Evolutionary conservation across 169 alveolate species (phyloP), one percentile per base, ranked within the genome.

Genomic region (Babesia caballi): DNA sequence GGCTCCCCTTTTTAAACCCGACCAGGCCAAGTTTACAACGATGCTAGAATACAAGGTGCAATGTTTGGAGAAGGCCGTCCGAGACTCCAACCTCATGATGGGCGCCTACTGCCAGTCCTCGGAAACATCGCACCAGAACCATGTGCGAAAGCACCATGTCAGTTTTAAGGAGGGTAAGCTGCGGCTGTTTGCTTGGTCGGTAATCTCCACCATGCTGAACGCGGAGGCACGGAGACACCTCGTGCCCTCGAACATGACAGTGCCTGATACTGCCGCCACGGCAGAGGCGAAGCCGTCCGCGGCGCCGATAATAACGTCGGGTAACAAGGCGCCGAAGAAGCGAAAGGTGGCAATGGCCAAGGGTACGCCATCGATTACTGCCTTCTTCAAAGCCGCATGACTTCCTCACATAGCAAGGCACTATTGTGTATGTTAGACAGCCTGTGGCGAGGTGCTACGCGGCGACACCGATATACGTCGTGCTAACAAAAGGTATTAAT

Each of bases 11-110:
- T 30, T 68, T 6, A 69, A 66, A 32, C 87, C 87, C 3, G 68
- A 78, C 41, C 19, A 41, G n/a, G 21, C 28, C 28, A 67, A 47
- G 32, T 40, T 78, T 40, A 42, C 35, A n/a, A 58, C 60, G 12
- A 44, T 78, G 75, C 71, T 78, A 6, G 67, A 53, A 14, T 54
- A 65, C 60, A 78, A 78, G 69, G 83, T 78, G 15, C 57, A 51
- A 11, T 21, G 19, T 14, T 30, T 78, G 76, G 72, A 44, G 59
- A 56, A 78, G 35, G n/a, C 23, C 27, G 41, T 44, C 32, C 23
- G 33, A 11, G 40, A 28, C 32, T 23, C 27, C n/a, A 69, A 69
- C 53, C 15, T 78, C 0, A 23, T 57, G 33, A 69, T 78, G 60
- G 66, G 75, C 3, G 11, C 65, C 46, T 78, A 78, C 35, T 67